phyloP scores from a whole-genome alignment of 805 yeast species.

The Novakomyces olei region DNA sequence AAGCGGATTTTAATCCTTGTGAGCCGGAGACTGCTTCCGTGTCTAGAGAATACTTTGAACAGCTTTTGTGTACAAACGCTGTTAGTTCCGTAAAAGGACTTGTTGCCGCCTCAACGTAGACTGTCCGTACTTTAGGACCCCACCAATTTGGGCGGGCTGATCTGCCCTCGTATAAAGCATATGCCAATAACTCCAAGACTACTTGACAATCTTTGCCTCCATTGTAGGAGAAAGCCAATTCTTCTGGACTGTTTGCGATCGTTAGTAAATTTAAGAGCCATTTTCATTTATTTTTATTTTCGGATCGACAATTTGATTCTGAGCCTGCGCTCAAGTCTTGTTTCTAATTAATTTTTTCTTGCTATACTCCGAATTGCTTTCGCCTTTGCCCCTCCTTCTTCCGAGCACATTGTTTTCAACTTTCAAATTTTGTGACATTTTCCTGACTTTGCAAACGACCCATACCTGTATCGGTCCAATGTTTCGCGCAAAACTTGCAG shows the following conservation, averaged over 20 bases:
- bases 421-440: no score
- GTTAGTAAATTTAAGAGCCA: constrained; percentile 2
- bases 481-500: no score
- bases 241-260: constrained; percentile 16
- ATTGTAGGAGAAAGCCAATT: constrained; percentile 65
- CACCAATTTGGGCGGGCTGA: constrained; percentile 8
- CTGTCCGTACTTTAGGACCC: constrained; percentile 6
- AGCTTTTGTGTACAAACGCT: constrained; percentile 37
- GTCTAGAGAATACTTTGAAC: constrained; percentile 31
- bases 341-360: no score
- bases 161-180: constrained; percentile 22
- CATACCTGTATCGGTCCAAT: no score
- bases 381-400: no score
- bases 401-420: no score
- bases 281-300: no score
- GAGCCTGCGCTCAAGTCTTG: no score
- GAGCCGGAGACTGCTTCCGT: constrained; percentile 19
- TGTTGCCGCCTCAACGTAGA: constrained; percentile 35
- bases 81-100: constrained; percentile 50
- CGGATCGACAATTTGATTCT: no score
- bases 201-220: constrained; percentile 96
- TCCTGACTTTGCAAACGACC: no score
- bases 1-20: constrained; percentile 54
- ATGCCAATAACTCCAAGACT: constrained; percentile 51
- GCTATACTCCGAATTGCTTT: no score